Base-by-base conservation (phyloP, 2,329 filamentous ascomycete species). In the Hyphodiscus sp. region DNA sequence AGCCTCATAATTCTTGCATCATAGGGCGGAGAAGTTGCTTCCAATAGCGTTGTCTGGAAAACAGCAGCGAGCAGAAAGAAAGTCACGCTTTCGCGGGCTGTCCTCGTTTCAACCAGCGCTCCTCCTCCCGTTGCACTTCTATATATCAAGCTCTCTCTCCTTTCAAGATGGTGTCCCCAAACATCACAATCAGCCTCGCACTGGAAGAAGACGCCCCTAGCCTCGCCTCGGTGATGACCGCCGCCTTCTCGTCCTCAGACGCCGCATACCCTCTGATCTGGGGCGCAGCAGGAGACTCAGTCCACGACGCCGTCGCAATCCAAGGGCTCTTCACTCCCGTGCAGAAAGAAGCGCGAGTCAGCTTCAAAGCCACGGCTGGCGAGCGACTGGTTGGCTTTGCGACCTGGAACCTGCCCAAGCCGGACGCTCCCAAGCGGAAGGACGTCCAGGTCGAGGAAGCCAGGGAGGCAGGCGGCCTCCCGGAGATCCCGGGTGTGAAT, bases 241-340 rank as follows among this genome's bases (percentile, higher is more conserved):
- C 42, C 7, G 52, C 59, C 2, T 61, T 57, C 44, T 52, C 56
- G 4, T 19, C 52, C 18, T 38, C 50, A 10, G 59, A 61, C 44
- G 46, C 52, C 4, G 53, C 52, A 15, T 59, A 58, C 33, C 53
- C 57, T 13, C 20, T 59, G 8, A 57, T 61, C n/a, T 61, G 58
- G 57, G 54, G 48, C 15, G 42, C 33, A 1, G 53, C 52, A 26
- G n/a, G 26, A 6, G 49, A 52, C 18, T 54, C 49, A 20, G 57
- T 45, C 1, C 59, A 61, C 29, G 59, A 61, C 4, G 45, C 16
- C 2, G 33, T 59, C 10, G 29, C 57, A 9, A 20, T 47, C 1
- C 47, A 49, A n/a, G 53, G 49, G 0, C 33, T 61, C 5, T 59
- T 61, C 38, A 54, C 50, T 7, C 59, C 59, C 0, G 55, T 59